Percentiles rank a stretch among this genome's conserved stretches.
These are phyloP conservation scores for Ramalina intermedia DNA, from an alignment of 495 filamentous ascomycete species.

Conservation along the genomic window DNA sequence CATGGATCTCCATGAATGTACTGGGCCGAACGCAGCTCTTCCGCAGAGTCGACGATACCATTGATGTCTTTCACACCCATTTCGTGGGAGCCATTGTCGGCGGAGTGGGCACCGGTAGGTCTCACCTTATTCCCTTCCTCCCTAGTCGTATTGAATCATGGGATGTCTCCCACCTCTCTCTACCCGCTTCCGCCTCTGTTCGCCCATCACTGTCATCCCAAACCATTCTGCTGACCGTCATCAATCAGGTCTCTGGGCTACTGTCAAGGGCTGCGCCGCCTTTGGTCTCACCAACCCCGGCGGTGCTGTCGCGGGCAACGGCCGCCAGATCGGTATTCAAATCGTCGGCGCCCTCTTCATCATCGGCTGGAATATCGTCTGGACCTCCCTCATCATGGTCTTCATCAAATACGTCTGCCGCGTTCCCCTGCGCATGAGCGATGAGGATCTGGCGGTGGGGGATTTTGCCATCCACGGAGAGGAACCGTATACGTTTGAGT, in stretches of 20 bases:
- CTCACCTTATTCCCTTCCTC: too few relatives aligned
- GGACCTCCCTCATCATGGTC: conserved; percentile 35
- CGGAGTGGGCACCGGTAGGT: conserved; percentile 33
- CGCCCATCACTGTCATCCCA: neutral
- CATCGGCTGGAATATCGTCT: conserved; percentile 40
- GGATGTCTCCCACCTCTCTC: too few relatives aligned
- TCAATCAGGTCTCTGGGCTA: conserved; percentile 30
- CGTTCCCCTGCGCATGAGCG: conserved; percentile 33
- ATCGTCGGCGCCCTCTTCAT: conserved; percentile 41
- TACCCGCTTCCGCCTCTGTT: neutral
- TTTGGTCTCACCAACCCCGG: conserved; percentile 36
- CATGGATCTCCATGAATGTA: conserved; percentile 41
- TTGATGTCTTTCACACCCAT: conserved; percentile 41
- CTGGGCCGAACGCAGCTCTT: conserved; percentile 30
- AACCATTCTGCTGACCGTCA: neutral
- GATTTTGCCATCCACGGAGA: conserved; percentile 40
- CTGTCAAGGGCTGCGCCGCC: conserved; percentile 31
- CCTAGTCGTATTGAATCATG: too few relatives aligned
- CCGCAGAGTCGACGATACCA: conserved; percentile 34
- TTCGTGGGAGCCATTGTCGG: conserved; percentile 35
- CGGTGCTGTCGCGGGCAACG: conserved; percentile 38
- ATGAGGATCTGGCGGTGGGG: conserved; percentile 31
- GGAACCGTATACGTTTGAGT: conserved; percentile 29
- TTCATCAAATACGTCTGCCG: conserved; percentile 42
- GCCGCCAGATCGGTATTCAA: conserved; percentile 37